Conservation (phyloP, 2,329 filamentous ascomycete genomes). For the Ceratocystiopsis sp. region DNA sequence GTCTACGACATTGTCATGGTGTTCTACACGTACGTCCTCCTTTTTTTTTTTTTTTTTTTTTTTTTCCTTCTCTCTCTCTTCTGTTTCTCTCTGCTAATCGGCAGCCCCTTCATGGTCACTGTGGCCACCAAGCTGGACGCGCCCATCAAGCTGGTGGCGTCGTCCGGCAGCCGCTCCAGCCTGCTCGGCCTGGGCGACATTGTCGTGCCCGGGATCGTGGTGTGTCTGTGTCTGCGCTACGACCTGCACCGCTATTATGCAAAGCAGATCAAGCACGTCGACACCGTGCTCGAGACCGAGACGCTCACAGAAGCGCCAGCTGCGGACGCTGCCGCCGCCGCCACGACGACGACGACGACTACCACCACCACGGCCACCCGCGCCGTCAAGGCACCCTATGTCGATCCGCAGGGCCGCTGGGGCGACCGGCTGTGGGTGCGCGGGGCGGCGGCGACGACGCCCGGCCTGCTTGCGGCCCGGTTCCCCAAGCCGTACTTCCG, state of each 20-base stretch:
- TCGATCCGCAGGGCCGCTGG: slow-evolving; percentile 55
- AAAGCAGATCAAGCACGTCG: slow-evolving; percentile 37
- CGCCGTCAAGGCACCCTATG: slow-evolving; percentile 33
- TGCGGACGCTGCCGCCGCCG: slow-evolving; percentile 16
- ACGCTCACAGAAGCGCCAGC: slow-evolving; percentile 11
- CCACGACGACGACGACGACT: slow-evolving; percentile 18
- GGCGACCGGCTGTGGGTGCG: slow-evolving; percentile 70
- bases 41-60: not conserved
- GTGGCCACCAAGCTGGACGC: slow-evolving; percentile 82
- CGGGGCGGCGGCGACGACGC: slow-evolving; percentile 12
- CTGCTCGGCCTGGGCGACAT: slow-evolving; percentile 95
- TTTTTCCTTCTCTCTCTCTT: not conserved
- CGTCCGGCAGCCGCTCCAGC: slow-evolving; percentile 44
- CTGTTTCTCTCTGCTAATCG: not conserved
- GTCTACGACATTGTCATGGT: slow-evolving; percentile 92
- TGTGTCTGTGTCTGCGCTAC: slow-evolving; percentile 76
- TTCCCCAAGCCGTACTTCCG: slow-evolving; percentile 82
- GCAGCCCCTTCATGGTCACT: slow-evolving; percentile 65
- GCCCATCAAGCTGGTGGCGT: slow-evolving; percentile 79
- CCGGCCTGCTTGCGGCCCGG: slow-evolving; percentile 21
- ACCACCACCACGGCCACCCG: slow-evolving; percentile 18
- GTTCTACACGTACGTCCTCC: slow-evolving; percentile 47
- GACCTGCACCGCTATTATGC: slow-evolving; percentile 77
- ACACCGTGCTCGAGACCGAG: slow-evolving; percentile 19
- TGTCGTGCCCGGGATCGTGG: slow-evolving; percentile 78